Base-by-base conservation (phyloP, 2,329 filamentous ascomycete genomes). In the Coniochaeta prunicola region DNA sequence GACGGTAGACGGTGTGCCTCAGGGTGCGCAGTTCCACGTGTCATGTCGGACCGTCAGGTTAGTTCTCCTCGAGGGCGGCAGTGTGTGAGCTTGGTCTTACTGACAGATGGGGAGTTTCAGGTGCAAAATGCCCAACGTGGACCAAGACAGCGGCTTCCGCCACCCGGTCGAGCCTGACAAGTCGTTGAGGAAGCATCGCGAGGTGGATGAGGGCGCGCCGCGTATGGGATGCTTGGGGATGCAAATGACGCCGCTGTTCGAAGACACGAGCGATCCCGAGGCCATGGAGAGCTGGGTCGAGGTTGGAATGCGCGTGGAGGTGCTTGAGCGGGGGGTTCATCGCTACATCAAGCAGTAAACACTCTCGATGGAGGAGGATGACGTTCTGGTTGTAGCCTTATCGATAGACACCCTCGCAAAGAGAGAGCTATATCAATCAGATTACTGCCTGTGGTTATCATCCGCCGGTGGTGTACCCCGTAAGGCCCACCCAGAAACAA, bases 121-220 rank as follows among this genome's bases (percentile, higher is more conserved):
- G 58, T 91, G 88, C 73, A 88, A 85, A 64, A 70, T 91, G 64
- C 87, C 87, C 21, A 91, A 91, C 64, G 85, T 90, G 1, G 79
- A 90, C 68, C 87, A 80, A 0, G 74, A 76, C 19, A 85, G 76
- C 6, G 88, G 81, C n/a, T 67, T 78, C 40, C 77, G 78, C 24
- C 82, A 87, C 66, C 67, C 69, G 24, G 68, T 71, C 31, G 80
- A 88, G 70, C 84, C 86, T 0, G 82, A 85, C 65, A 75, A 73
- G 57, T 82, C 85, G 0, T 73, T 89, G 60, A 75, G 83, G 34
- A 78, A 78, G 61, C 79, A 80, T 63, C 78, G 86, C 13, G 76
- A 82, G 10, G 81, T 89, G 26, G 86, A 89, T 67, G 71, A 77
- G 21, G 86, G 86, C 1, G 81, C 82, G 0, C 80, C 80, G 30